Evolutionary conservation across 1,284 basidiomycete species (phyloP), one percentile per base, ranked within the genome.

Genomic region (Takashimella koratensis): DNA sequence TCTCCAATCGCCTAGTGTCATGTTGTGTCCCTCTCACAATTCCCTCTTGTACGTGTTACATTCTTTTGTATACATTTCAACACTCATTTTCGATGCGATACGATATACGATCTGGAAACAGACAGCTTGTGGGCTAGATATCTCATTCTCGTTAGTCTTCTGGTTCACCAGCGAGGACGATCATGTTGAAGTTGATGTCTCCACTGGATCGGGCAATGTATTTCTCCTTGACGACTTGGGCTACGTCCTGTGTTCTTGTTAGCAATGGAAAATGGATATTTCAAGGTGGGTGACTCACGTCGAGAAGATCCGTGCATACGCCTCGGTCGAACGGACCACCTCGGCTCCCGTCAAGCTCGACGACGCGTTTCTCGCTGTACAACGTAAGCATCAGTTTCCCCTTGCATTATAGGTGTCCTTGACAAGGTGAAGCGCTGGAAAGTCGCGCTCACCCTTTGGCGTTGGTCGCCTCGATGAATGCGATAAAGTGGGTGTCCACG

Each of bases 401-500:
- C 5, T 19, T n/a, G n/a, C n/a, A n/a, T n/a, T n/a, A 36, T 36
- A 16, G 30, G 8, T 8, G 30, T 36, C 30, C 16, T 36, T 36
- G 8, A 36, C 10, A 36, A 36, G 30, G 13, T 16, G 5, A 19
- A 45, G 23, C 11, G n/a, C 22, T 13, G 22, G 19, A 44, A 5
- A 24, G 22, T 42, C 45, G 12, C 20, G 60, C 71, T 54, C 57
- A 71, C 58, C 64, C 68, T 6, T 72, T 60, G 41, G 55, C 63
- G 44, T 64, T 72, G 45, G 67, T 59, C 0, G 85, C 86, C 60
- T 81, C 80, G 40, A 94, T 82, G 66, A 94, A 95, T 62, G 86
- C 85, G 4, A 87, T 87, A 65, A 92, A 94, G 75, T 94, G 91
- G 19, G 89, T 79, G 62, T 90, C 81, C 1, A 86, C 87, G 47